Evolutionary conservation across 129 eudicot genomes (phyloP).

Genomic region (Flaveria trinervia): DNA sequence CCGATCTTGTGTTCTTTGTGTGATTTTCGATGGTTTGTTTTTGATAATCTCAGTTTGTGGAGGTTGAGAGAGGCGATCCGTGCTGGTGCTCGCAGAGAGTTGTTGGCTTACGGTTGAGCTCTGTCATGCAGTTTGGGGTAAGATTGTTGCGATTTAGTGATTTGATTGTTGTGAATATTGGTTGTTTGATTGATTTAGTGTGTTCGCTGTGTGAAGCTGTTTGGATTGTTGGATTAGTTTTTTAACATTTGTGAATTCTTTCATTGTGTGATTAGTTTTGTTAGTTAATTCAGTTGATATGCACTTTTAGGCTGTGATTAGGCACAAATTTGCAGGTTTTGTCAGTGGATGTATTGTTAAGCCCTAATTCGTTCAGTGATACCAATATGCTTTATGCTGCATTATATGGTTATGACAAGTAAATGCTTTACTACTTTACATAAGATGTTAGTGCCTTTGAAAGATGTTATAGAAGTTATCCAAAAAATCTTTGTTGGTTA

Average conservation of each 20-base stretch:
- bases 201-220: constrained; percentile 16
- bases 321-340: not conserved
- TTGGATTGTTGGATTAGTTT: not conserved
- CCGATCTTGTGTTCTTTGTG: constrained; percentile 2
- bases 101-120: constrained; percentile 21
- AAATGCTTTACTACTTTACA: not conserved
- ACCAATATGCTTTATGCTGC: not conserved
- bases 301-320: not conserved
- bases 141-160: not conserved
- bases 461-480: not conserved
- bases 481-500: constrained; percentile 12
- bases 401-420: not conserved
- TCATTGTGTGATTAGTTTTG: constrained; percentile 1
- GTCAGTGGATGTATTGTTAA: constrained; percentile 17
- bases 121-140: constrained; percentile 43
- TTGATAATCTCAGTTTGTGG: constrained; percentile 19
- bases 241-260: not conserved
- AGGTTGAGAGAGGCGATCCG: constrained; percentile 27
- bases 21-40: constrained; percentile 5
- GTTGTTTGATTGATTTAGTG: constrained; percentile 12
- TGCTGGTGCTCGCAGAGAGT: not conserved
- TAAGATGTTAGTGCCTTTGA: not conserved
- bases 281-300: not conserved
- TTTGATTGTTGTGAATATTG: constrained; percentile 7
- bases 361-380: not conserved